Evolutionary conservation across 2,329 filamentous ascomycete species (phyloP).

Genomic region (Albifimbria verrucaria): DNA sequence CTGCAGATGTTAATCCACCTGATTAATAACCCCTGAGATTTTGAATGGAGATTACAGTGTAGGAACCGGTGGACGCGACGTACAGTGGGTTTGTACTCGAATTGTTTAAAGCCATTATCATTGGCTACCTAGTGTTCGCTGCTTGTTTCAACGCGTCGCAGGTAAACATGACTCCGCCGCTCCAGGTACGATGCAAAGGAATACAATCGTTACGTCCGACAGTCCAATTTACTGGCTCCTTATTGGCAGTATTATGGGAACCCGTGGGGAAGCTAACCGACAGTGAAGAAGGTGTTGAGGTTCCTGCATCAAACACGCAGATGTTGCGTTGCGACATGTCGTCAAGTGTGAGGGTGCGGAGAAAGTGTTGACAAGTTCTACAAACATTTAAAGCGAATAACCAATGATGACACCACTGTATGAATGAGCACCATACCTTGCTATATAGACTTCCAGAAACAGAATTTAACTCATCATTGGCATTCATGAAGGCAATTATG

Average conservation of each 20-base stretch:
- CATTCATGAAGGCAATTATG: not conserved
- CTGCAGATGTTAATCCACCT: not conserved
- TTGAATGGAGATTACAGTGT: not conserved
- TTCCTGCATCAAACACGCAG: not conserved
- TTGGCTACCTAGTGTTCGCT: not conserved
- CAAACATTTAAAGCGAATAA: not conserved
- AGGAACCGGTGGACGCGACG: not conserved
- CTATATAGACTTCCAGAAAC: not conserved
- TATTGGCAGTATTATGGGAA: not conserved
- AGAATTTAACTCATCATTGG: not conserved
- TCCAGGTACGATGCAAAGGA: not conserved
- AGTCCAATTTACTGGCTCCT: not conserved
- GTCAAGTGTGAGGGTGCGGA: not conserved
- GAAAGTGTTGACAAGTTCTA: not conserved
- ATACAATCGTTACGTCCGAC: not conserved
- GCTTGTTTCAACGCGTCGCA: not conserved
- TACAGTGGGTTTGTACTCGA: not conserved
- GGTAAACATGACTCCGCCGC: not conserved
- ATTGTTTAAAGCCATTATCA: not conserved
- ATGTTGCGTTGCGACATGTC: not conserved
- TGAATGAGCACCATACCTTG: not conserved
- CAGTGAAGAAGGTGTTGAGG: not conserved
- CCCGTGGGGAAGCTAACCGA: not conserved
- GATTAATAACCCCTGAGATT: not conserved
- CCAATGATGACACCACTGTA: not conserved